A percentile compares a stretch with the other conserved stretches of the same genome.
Conservation (phyloP, 2,329 filamentous ascomycete species). For the Proliferodiscus dingleyae region DNA sequence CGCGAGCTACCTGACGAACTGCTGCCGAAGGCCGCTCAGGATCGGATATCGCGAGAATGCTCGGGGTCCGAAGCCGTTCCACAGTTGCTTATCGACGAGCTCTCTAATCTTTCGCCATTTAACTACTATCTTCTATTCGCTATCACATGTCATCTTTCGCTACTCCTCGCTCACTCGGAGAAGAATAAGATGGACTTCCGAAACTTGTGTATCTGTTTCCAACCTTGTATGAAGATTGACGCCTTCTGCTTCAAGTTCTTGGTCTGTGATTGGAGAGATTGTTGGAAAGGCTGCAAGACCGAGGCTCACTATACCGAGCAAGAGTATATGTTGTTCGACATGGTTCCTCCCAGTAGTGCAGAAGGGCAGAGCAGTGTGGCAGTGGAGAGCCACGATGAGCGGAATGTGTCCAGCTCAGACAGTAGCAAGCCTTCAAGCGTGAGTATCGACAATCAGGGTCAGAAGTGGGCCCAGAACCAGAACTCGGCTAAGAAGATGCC, state of each 20-base stretch:
- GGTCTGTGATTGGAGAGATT: slow-evolving; percentile 91
- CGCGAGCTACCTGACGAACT: slow-evolving; percentile 92
- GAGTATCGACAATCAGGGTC: slow-evolving; percentile 22
- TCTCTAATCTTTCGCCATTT: slow-evolving; percentile 91
- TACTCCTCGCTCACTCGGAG: slow-evolving; percentile 84
- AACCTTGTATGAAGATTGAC: slow-evolving; percentile 95
- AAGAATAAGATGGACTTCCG: slow-evolving; percentile 99
- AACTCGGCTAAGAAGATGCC: slow-evolving; percentile 41
- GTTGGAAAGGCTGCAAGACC: slow-evolving; percentile 93
- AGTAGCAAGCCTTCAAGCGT: slow-evolving; percentile 49
- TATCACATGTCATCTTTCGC: slow-evolving; percentile 91
- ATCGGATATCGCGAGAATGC: slow-evolving; percentile 74
- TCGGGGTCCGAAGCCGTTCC: slow-evolving; percentile 74
- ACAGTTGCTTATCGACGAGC: slow-evolving; percentile 80
- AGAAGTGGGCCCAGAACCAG: slow-evolving; percentile 7
- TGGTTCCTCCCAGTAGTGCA: slow-evolving; percentile 44
- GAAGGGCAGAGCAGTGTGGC: slow-evolving; percentile 28
- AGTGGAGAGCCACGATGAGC: slow-evolving; percentile 43
- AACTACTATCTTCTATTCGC: slow-evolving; percentile 98
- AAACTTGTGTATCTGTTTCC: slow-evolving; percentile 94
- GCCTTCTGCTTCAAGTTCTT: slow-evolving; percentile 93
- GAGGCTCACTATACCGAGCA: slow-evolving; percentile 74
- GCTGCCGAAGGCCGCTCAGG: slow-evolving; percentile 79
- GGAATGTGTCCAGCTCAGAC: slow-evolving; percentile 60
- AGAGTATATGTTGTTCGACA: slow-evolving; percentile 58